Conservation (phyloP, 352 stramenopile genomes). For the Phytopythium chamaehyphon region DNA sequence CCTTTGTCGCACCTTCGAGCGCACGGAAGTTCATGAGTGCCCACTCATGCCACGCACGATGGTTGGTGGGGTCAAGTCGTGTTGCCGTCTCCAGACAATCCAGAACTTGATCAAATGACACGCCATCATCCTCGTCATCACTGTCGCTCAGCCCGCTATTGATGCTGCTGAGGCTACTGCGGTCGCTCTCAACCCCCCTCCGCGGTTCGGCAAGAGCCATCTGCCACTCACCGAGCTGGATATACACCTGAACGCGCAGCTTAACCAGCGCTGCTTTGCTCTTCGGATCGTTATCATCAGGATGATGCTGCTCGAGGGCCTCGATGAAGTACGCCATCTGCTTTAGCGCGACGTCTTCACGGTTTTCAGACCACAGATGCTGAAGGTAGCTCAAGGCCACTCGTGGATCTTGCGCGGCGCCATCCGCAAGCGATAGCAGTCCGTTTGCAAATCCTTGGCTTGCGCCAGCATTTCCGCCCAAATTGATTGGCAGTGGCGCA, state of each 20-base stretch:
- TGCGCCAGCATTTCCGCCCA: slow-evolving; percentile 42
- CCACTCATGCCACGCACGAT: slow-evolving; percentile 98
- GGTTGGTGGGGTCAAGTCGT: slow-evolving; percentile 86
- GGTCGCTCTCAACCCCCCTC: slow-evolving; percentile 41
- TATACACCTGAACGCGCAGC: slow-evolving; percentile 83
- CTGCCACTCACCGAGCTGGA: slow-evolving; percentile 84
- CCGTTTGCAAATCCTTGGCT: slow-evolving; percentile 52
- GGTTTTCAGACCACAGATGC: slow-evolving; percentile 79
- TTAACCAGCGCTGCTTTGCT: slow-evolving; percentile 66
- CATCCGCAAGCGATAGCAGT: slow-evolving; percentile 53
- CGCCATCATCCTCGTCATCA: slow-evolving; percentile 5
- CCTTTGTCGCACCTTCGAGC: slow-evolving; percentile 58
- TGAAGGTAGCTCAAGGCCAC: slow-evolving; percentile 81
- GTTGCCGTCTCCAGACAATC: slow-evolving; percentile 80
- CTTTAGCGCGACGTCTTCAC: slow-evolving; percentile 76
- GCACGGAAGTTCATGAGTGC: slow-evolving; percentile 96
- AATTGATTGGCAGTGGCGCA: slow-evolving; percentile 63
- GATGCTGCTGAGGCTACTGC: slow-evolving; percentile 2
- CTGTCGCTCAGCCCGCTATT: slow-evolving; percentile 3
- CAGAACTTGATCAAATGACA: slow-evolving; percentile 67
- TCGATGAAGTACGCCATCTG: slow-evolving; percentile 86
- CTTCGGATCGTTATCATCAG: slow-evolving; percentile 37
- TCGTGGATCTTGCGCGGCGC: slow-evolving; percentile 62
- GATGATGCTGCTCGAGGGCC: slow-evolving; percentile 52
- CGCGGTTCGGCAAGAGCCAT: slow-evolving; percentile 70